Evolutionary conservation across 2,329 filamentous ascomycete genomes (phyloP).

Genomic region (Penicillium sp.): DNA sequence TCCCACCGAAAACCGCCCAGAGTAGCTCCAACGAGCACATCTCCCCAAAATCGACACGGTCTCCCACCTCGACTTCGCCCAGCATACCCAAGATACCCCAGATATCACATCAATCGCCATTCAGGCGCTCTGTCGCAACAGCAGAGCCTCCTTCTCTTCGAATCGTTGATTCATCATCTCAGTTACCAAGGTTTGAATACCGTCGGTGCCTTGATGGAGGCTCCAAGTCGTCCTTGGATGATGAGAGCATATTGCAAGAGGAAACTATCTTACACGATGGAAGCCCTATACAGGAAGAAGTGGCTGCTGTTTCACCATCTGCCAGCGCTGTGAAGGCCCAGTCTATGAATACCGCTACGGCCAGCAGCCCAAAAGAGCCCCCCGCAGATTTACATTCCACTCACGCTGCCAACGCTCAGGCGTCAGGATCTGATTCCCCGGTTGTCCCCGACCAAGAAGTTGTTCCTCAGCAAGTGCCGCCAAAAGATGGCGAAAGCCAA

Average conservation of each 20-base stretch:
- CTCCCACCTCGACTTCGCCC: neutral
- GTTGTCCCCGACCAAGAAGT: neutral
- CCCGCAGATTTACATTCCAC: neutral
- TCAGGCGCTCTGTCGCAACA: neutral
- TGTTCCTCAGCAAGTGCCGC: neutral
- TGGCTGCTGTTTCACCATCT: neutral
- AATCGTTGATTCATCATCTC: constrained; percentile 39
- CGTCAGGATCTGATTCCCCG: neutral
- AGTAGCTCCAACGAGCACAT: neutral
- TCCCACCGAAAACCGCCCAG: neutral
- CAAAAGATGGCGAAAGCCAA: neutral
- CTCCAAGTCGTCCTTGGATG: constrained; percentile 8
- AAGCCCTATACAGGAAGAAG: neutral
- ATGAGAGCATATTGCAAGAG: constrained; percentile 9
- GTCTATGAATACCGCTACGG: neutral
- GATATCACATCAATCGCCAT: neutral
- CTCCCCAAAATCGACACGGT: neutral
- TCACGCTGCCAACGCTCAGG: neutral
- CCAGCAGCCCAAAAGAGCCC: neutral
- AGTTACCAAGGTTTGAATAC: constrained; percentile 44
- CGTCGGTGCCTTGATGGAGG: constrained; percentile 24
- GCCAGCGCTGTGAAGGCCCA: neutral
- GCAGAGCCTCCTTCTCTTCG: constrained; percentile 27
- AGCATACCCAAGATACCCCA: neutral
- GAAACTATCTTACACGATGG: constrained; percentile 6